Percentiles rank a stretch among this genome's conserved stretches.
Evolutionary conservation across 2,329 filamentous ascomycete species (phyloP).

Genomic region (Mycocentrospora acerina): DNA sequence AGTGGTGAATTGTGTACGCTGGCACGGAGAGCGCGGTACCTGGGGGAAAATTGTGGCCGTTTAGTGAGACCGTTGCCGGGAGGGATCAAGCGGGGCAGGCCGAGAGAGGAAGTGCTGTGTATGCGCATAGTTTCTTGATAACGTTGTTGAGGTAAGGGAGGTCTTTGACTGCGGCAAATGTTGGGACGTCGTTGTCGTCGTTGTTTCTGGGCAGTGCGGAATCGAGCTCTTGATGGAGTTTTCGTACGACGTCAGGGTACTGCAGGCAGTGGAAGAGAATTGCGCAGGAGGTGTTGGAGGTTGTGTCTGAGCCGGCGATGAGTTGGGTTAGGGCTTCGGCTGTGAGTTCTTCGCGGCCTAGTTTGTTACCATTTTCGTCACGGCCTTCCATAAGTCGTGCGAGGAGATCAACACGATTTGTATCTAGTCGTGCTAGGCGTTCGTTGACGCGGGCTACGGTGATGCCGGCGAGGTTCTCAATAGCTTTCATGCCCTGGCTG

Average conservation of each 20-base stretch:
- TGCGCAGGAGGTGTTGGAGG: constrained; percentile 78
- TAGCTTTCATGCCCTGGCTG: constrained; percentile 68
- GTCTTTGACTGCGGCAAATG: constrained; percentile 70
- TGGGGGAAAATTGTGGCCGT: constrained; percentile 68
- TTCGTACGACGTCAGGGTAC: constrained; percentile 69
- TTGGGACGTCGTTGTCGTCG: constrained; percentile 64
- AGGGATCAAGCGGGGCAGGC: constrained; percentile 76
- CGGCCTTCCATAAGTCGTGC: constrained; percentile 82
- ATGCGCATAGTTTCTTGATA: constrained; percentile 81
- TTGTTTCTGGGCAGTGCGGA: constrained; percentile 61
- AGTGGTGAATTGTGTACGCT: constrained; percentile 80
- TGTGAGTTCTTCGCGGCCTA: constrained; percentile 78
- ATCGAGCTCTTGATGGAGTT: constrained; percentile 77
- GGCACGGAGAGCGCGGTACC: constrained; percentile 79
- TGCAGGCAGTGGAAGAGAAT: constrained; percentile 74
- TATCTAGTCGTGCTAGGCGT: constrained; percentile 62
- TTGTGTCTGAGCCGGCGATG: constrained; percentile 77
- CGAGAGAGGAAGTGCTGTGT: constrained; percentile 83
- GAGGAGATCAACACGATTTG: constrained; percentile 75
- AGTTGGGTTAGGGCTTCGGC: constrained; percentile 88
- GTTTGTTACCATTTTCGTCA: constrained; percentile 73
- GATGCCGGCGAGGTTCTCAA: constrained; percentile 82
- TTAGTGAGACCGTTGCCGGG: constrained; percentile 62
- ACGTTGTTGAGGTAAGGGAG: constrained; percentile 74
- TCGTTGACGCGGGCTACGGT: constrained; percentile 78